A percentile compares a stretch with the other conserved stretches of the same genome.
Evolutionary conservation across 2,329 filamentous ascomycete species (phyloP).

Genomic region (Pyrenophora graminea): DNA sequence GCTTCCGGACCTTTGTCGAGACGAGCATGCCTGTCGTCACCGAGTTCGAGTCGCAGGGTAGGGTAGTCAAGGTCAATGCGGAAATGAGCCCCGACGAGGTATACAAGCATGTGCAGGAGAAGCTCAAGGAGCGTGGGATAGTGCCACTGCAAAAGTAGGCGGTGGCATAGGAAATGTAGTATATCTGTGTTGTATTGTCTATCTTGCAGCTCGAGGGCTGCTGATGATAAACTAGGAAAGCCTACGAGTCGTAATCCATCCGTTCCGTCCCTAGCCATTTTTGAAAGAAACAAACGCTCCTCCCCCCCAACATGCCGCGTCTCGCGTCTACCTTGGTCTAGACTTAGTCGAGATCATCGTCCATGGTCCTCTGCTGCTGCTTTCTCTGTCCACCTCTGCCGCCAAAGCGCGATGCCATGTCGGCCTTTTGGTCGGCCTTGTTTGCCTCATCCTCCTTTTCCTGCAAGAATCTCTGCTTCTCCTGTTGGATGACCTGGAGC

Average conservation of each 20-base stretch:
- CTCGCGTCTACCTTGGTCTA: not conserved
- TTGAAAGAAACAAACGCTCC: conserved; percentile 24
- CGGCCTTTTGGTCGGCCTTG: conserved; percentile 70
- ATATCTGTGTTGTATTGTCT: conserved; percentile 39
- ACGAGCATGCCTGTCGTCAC: conserved; percentile 98
- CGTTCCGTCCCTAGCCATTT: conserved; percentile 27
- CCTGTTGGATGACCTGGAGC: conserved; percentile 73
- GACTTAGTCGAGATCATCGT: conserved; percentile 43
- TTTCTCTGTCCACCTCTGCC: conserved; percentile 29
- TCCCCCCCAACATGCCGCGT: conserved; percentile 5
- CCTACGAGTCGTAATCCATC: conserved; percentile 28
- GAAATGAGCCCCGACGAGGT: conserved; percentile 68
- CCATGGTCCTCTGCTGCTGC: conserved; percentile 40
- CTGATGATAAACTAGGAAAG: conserved; percentile 35
- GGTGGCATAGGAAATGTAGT: conserved; percentile 1
- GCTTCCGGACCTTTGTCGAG: conserved; percentile 91
- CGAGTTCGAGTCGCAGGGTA: conserved; percentile 74
- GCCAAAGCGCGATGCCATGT: conserved; percentile 36
- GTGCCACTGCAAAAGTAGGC: conserved; percentile 28
- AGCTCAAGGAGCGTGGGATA: conserved; percentile 41
- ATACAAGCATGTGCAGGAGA: conserved; percentile 56
- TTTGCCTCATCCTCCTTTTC: conserved; percentile 78
- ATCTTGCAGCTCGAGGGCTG: conserved; percentile 39
- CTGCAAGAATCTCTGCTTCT: conserved; percentile 77
- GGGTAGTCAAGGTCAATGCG: conserved; percentile 80